A percentile compares a stretch with the other conserved stretches of the same genome.
phyloP scores from a whole-genome alignment of 257 asterid genomes.

The Verbena officinalis region DNA sequence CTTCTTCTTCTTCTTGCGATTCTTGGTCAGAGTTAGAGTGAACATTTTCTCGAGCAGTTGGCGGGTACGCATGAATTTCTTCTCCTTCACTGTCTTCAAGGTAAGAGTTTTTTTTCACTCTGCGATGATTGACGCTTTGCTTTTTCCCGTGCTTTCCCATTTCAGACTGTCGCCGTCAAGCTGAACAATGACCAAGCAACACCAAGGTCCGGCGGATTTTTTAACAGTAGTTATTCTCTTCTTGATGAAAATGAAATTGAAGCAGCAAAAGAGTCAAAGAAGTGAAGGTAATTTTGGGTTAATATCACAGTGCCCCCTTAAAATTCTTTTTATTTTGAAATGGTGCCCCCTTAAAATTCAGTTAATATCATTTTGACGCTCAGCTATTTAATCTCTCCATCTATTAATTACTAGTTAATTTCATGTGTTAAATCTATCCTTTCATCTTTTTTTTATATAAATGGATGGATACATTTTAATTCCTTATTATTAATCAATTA shows the following conservation, averaged over 20 bases:
- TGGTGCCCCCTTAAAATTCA: too few relatives aligned
- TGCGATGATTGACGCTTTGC: constrained; percentile 60
- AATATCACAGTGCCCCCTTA: too few relatives aligned
- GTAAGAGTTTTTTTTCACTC: constrained; percentile 54
- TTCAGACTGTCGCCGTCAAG: constrained; percentile 27
- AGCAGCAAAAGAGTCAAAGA: not conserved
- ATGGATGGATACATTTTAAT: too few relatives aligned
- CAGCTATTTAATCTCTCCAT: too few relatives aligned
- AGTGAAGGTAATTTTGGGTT: too few relatives aligned
- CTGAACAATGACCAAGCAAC: not conserved
- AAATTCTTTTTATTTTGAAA: too few relatives aligned
- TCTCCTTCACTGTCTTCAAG: constrained; percentile 45
- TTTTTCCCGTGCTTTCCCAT: constrained; percentile 94
- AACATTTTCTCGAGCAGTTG: constrained; percentile 27
- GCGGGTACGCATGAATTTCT: constrained; percentile 32
- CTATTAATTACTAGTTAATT: constrained; percentile 10
- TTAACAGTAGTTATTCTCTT: not conserved
- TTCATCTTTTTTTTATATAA: too few relatives aligned
- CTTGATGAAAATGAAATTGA: not conserved
- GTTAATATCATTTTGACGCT: too few relatives aligned
- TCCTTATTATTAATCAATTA: too few relatives aligned
- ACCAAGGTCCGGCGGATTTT: not conserved
- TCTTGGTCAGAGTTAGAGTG: constrained; percentile 52
- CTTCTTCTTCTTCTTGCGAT: constrained; percentile 44
- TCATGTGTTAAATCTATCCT: too few relatives aligned